Evolutionary conservation across 2,329 filamentous ascomycete species (phyloP), one percentile per base, ranked within the genome.

Genomic region (Pseudocercospora macadamiae): DNA sequence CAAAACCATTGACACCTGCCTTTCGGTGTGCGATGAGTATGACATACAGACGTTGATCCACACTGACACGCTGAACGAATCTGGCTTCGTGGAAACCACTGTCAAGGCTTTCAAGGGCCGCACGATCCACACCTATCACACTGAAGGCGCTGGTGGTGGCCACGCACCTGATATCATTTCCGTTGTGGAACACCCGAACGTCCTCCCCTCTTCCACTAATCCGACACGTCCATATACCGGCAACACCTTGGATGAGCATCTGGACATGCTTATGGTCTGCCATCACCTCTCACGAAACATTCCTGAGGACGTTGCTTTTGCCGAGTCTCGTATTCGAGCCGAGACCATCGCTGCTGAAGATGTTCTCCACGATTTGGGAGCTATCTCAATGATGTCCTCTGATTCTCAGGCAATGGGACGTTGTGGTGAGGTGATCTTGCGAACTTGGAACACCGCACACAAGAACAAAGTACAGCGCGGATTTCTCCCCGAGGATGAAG

Each of bases 211-310:
- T 4, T 93, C 89, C 47, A 97, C 93, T 0, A 97, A 96, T 73
- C 93, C 93, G 0, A 97, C 93, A 1, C 83, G 93, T 2, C 93
- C 93, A 0, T 97, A 87, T 75, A 97, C 93, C 1, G 82, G 83
- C 65, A 97, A 97, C 79, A 97, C 93, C 0, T 83, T 97, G 0
- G 93, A 97, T 71, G 93, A 97, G 76, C 93, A 97, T 76, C 84
- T 97, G 12, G 93, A 97, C 78, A 97, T 97, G 93, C 80, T 97
- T 47, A 97, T 97, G 93, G 91, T 96, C 34, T 97, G 93, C 80
- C 93, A 97, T 75, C 93, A 97, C 71, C 80, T 97, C 8, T 92
- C 88, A 53, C 91, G 90, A 75, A 88, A 96, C 75, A 97, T 97
- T 60, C 91, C 93, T 58, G 93, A 97, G 77, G 93, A 97, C 73